Evolutionary conservation across 2,329 filamentous ascomycete species (phyloP).

Genomic region (Aspergillus brasiliensis): DNA sequence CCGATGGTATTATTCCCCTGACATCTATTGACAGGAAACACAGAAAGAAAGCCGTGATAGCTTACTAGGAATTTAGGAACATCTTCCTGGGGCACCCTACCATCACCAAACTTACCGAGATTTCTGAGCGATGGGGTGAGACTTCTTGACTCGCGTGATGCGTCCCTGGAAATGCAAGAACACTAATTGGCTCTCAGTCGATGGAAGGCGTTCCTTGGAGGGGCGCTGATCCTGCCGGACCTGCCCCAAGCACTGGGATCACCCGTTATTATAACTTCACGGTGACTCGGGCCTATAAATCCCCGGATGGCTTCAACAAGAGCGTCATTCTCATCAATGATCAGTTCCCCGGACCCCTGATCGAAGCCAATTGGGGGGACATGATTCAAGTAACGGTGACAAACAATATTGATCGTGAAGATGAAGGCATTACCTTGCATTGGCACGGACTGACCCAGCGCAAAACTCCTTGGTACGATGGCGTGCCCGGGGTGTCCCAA

Average conservation of each 20-base stretch:
- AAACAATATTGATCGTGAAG: constrained; percentile 22
- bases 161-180: neutral
- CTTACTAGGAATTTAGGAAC: too few relatives aligned
- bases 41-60: too few relatives aligned
- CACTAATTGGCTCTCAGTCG: neutral
- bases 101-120: neutral
- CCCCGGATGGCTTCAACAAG: constrained; percentile 32
- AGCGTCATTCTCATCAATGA: constrained; percentile 27
- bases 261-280: constrained; percentile 35
- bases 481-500: constrained; percentile 27
- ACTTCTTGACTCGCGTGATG: neutral
- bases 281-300: constrained; percentile 23
- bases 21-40: too few relatives aligned
- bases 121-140: neutral
- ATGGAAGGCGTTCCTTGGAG: neutral
- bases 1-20: neutral
- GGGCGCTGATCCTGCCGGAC: neutral
- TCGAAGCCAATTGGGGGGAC: constrained; percentile 41
- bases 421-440: constrained; percentile 13
- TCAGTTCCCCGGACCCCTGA: constrained; percentile 38
- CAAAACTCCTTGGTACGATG: constrained; percentile 14
- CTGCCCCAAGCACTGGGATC: constrained; percentile 24
- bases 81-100: neutral
- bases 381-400: constrained; percentile 29
- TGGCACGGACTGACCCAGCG: constrained; percentile 27